Percentiles rank a stretch among this genome's conserved stretches.
Conservation (phyloP, 139 green algal genomes). For the Closterium sp. region DNA sequence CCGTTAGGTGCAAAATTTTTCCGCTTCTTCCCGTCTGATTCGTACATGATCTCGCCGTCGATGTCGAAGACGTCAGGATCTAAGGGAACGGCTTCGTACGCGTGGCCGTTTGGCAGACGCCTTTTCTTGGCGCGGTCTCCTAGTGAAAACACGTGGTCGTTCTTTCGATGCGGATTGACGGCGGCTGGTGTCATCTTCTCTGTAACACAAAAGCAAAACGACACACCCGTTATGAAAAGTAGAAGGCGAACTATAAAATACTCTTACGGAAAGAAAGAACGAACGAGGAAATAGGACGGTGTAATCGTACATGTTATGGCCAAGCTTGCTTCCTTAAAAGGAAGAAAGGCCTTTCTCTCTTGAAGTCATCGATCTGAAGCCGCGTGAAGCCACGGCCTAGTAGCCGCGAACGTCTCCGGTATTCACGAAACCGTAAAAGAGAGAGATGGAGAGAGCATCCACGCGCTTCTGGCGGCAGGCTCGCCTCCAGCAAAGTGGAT, state of each 20-base stretch:
- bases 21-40: not conserved
- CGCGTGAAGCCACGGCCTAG: not conserved
- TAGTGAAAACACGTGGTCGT: not conserved
- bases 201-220: not conserved
- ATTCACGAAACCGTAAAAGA: not conserved
- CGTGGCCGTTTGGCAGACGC: not conserved
- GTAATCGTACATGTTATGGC: not conserved
- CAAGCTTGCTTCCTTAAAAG: not conserved
- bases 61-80: not conserved
- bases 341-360: not conserved
- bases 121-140: not conserved
- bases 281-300: not conserved
- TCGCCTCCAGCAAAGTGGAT: too few relatives aligned
- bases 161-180: not conserved
- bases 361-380: not conserved
- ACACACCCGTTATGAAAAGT: not conserved
- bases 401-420: not conserved
- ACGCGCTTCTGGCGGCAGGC: too few relatives aligned
- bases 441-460: not conserved
- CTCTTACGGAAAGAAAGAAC: not conserved
- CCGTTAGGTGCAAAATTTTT: not conserved
- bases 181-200: not conserved
- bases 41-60: not conserved
- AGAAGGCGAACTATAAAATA: not conserved
- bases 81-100: not conserved